Conservation (phyloP, 148 eudicot genomes). For the Vaccinium darrowii region DNA sequence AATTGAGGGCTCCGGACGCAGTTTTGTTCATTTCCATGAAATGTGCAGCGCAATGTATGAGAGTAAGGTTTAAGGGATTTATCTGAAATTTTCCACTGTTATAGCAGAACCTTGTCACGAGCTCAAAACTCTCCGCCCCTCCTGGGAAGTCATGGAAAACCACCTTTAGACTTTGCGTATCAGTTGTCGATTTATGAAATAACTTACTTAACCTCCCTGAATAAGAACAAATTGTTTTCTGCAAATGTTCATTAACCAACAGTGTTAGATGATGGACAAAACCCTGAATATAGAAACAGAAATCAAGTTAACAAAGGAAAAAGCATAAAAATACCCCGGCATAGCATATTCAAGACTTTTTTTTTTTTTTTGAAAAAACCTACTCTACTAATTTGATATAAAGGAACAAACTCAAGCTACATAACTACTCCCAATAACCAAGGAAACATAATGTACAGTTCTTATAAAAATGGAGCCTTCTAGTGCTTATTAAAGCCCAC, state of each 20-base stretch:
- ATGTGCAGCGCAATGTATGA: slow-evolving; percentile 33
- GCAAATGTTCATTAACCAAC: slow-evolving; percentile 23
- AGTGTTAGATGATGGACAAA: slow-evolving; percentile 12
- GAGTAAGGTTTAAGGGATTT: slow-evolving; percentile 36
- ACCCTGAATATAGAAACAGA: not conserved
- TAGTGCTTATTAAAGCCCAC: slow-evolving; percentile 10
- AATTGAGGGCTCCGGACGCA: slow-evolving; percentile 31
- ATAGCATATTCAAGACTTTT: not conserved
- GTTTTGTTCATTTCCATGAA: slow-evolving; percentile 72
- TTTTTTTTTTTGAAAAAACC: too few species aligned
- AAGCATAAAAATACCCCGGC: not conserved
- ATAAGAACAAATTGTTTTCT: slow-evolving; percentile 50
- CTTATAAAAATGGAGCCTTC: slow-evolving; percentile 9
- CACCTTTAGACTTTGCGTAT: slow-evolving; percentile 37
- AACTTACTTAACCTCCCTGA: slow-evolving; percentile 55
- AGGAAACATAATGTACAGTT: not conserved
- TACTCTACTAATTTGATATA: not conserved
- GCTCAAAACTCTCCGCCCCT: slow-evolving; percentile 62
- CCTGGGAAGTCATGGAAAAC: slow-evolving; percentile 82
- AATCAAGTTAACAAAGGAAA: not conserved
- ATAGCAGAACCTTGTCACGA: slow-evolving; percentile 71
- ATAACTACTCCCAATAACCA: not conserved
- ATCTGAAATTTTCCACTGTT: slow-evolving; percentile 48
- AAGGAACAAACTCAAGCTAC: slow-evolving; percentile 11
- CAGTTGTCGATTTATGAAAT: slow-evolving; percentile 35